Evolutionary conservation across 2,329 filamentous ascomycete genomes (phyloP).

Genomic region (Emmonsiellopsis sp.): DNA sequence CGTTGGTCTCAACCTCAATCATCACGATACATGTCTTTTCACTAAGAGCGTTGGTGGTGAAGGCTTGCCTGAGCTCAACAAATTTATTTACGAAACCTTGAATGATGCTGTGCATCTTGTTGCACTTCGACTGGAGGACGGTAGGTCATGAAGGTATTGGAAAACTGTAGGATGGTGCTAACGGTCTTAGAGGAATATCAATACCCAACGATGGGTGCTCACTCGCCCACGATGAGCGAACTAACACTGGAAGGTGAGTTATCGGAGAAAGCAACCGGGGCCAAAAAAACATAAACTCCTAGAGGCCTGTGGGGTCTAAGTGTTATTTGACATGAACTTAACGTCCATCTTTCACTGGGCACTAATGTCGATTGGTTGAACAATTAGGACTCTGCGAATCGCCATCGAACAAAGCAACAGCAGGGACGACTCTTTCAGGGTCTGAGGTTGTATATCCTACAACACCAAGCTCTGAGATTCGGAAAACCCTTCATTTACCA

Average conservation of each 20-base stretch:
- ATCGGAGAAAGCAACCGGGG: too few relatives aligned
- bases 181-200: constrained; percentile 12
- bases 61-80: constrained; percentile 6
- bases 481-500: constrained; percentile 6
- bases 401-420: constrained; percentile 4
- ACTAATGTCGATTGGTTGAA: constrained; percentile 3
- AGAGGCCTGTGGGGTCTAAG: too few relatives aligned
- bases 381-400: constrained; percentile 6
- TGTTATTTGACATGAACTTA: not conserved
- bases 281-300: too few relatives aligned
- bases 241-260: constrained; percentile 8
- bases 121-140: constrained; percentile 9
- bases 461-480: not conserved
- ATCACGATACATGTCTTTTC: constrained; percentile 5
- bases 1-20: constrained; percentile 5
- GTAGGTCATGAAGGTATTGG: constrained; percentile 8
- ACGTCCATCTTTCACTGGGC: constrained; percentile 1
- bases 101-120: constrained; percentile 8
- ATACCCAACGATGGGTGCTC: constrained; percentile 14
- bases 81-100: constrained; percentile 6
- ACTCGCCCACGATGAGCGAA: constrained; percentile 16
- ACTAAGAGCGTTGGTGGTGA: constrained; percentile 4
- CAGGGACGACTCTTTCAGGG: constrained; percentile 5
- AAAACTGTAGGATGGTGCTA: constrained; percentile 5
- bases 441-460: constrained; percentile 3